Base-by-base conservation (phyloP, 768 basidiomycete species). In the Lepiota brunneoincarnata region DNA sequence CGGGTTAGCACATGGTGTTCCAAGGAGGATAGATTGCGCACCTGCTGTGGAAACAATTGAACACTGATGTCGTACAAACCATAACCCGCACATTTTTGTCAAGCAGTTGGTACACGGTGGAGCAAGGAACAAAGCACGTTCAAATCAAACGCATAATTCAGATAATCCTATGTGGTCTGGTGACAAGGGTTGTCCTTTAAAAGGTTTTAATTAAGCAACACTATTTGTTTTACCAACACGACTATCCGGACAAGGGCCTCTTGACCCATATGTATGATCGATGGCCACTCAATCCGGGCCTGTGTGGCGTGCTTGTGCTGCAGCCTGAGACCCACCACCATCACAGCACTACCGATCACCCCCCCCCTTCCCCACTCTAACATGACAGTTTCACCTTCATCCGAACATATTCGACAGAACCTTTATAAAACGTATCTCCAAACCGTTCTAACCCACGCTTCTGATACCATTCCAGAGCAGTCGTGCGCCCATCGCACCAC, bases 401-500 rank as follows among this genome's bases (percentile, higher is more conserved):
- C 47, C 78, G 72, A 58, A 80, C 67, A 62, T 84, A 86, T 67
- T 82, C 72, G 58, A 83, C 77, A 38, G 68, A 63, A 4, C 73
- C 75, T 67, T 83, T 84, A 67, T 61, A 81, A 64, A 86, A 84
- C 0, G 50, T 65, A 15, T 71, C 65, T 17, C 82, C 83, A 53
- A 83, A 80, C n/a, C 69, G 56, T 20, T 61, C 45, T 64, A 85
- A 69, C 2, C 80, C 82, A 54, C 79, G 74, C 55, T 72, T 78
- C 57, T 72, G 63, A 63, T 84, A 86, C 81, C 82, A 84, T 18
- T 55, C 67, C 18, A 63, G 56, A 4, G 72, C 74, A 14, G 73
- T 67, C 41, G 66, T 64, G 57, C 82, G 67, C 18, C 83, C 83
- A 61, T 84, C 83, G 67, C 83, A 85, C 82, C 82, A 86, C 5